Evolutionary conservation across 495 filamentous ascomycete species (phyloP), one percentile per base, ranked within the genome.

Genomic region (Tuber brumale): DNA sequence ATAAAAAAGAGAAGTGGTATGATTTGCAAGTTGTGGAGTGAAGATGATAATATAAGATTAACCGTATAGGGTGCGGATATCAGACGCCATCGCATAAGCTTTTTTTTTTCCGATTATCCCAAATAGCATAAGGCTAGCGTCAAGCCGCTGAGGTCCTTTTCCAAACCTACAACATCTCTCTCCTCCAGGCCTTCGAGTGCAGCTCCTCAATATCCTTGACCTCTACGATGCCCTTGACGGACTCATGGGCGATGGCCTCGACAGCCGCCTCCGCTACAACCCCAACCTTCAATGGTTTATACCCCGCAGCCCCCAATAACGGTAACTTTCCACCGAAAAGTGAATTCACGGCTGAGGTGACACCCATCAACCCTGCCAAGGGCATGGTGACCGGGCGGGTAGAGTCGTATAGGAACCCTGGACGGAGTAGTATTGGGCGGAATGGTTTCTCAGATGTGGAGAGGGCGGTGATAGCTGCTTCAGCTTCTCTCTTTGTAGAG

Each of bases 401-500:
- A 72, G 87, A 89, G 82, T 99, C 95, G 82, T 93, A 99, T 85
- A 99, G 86, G 83, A 98, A 93, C 8, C 89, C 89, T n/a, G 96
- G 89, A 21, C 95, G 89, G 72, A 97, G 85, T 82, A 97, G 97
- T 48, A 98, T 86, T 66, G 86, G 88, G 31, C 95, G 89, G 88
- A 97, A 89, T 42, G 86, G 84, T 14, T 73, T 57, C 0, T 92
- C 90, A 75, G 96, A 92, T 70, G 87, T 86, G 31, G 76, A 81
- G 19, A 83, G 71, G 21, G 88, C 86, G 43, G 90, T 85, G 79
- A 99, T 95, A 14, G 89, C 88, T 46, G 87, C 87, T 86, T 99
- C 95, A 23, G 95, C 95, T 82, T 97, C 93, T 70, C 95, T 85
- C 84, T 99, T 99, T 27, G 95, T 97, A 41, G 87, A 89, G 81